A percentile compares a stretch with the other conserved stretches of the same genome.
Evolutionary conservation across 2,329 filamentous ascomycete genomes (phyloP).

Genomic region (Neonectria ditissima): DNA sequence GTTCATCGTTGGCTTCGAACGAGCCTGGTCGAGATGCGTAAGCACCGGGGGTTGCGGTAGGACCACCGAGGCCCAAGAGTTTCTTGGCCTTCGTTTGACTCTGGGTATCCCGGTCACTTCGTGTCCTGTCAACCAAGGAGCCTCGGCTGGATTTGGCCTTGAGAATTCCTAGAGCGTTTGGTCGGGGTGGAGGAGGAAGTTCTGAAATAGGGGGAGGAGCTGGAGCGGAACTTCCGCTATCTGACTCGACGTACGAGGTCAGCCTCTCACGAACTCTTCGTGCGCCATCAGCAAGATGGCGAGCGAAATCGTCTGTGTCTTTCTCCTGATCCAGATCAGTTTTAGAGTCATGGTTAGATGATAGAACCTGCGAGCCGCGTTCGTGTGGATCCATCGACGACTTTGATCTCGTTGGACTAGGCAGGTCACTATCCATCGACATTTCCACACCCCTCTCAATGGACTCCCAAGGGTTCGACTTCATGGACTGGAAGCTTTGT

Average conservation of each 20-base stretch:
- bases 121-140: conserved; percentile 67
- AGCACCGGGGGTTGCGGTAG: conserved; percentile 54
- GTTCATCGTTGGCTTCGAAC: conserved; percentile 32
- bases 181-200: conserved; percentile 56
- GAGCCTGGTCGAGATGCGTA: conserved; percentile 54
- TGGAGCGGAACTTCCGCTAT: conserved; percentile 56
- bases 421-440: conserved; percentile 42
- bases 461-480: conserved; percentile 60
- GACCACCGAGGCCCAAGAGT: conserved; percentile 68
- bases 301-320: conserved; percentile 73
- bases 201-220: conserved; percentile 48
- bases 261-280: conserved; percentile 79
- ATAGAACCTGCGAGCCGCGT: not conserved
- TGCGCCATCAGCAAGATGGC: conserved; percentile 77
- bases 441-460: conserved; percentile 47
- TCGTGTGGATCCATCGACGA: conserved; percentile 35
- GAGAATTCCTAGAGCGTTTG: conserved; percentile 73
- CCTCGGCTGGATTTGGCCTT: conserved; percentile 75
- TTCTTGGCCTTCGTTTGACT: conserved; percentile 69
- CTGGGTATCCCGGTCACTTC: conserved; percentile 53
- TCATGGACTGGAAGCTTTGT: conserved; percentile 39
- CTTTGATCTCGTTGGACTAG: conserved; percentile 37
- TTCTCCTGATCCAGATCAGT: conserved; percentile 62
- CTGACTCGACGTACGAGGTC: conserved; percentile 74
- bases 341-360: conserved; percentile 32